Evolutionary conservation across 345 rosid species (phyloP), one percentile per base, ranked within the genome.

Genomic region (Euphorbia lathyris): DNA sequence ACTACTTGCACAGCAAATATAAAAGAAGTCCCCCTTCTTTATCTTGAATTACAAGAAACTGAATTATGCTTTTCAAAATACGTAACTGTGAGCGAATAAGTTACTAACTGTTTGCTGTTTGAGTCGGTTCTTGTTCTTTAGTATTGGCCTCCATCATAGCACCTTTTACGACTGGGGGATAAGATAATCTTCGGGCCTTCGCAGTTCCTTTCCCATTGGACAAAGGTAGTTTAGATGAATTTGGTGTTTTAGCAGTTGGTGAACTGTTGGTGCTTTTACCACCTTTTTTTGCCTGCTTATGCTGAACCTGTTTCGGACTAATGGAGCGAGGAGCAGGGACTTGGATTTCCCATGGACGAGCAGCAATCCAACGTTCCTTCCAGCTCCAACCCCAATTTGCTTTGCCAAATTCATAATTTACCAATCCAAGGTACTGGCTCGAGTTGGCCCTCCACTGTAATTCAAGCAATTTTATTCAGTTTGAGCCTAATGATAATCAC

Each of bases 321-420:
- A 47, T 19, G 67, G 79, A 75, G 61, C 74, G 74, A 40, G 59
- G 74, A 40, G 59, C 26, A 34, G 87, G 84, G 25, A 81, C 66
- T 51, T 93, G 90, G 65, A 83, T 85, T 77, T 95, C 97, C 99
- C 99, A 95, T 27, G 99, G 99, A 14, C 96, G 83, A 78, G 82
- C 92, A 74, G 97, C 84, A 52, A 95, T 83, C 99, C 99, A 95
- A 32, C 92, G 87, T 56, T 95, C 97, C 83, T 73, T 88, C 97
- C 99, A 95, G 80, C 99, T 92, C 99, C 99, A 95, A 63, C 93
- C 96, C 97, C 97, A 95, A 45, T 86, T 88, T 0, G 86, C 85
- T 81, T 88, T 95, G 20, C 93, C 85, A 9, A 90, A 74, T 63
- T 84, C 97, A 70, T 81, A 83, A 62, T 79, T 67, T 29, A 83